phyloP scores from a whole-genome alignment of 2,329 filamentous ascomycete species.

The Botryotinia narcissicola region DNA sequence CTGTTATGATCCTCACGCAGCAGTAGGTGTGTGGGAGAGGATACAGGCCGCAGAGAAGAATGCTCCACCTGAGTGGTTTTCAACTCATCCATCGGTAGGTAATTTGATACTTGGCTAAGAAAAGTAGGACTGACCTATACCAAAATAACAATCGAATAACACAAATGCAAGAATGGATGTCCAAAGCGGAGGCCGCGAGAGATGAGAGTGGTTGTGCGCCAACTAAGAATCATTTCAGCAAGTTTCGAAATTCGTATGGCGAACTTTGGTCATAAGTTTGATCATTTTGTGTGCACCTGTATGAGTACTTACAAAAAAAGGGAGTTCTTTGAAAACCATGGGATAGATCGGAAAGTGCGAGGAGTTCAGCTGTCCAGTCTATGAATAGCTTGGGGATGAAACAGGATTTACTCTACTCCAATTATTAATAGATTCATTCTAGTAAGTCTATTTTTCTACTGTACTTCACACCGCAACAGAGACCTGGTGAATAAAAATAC shows the following conservation, averaged over 20 bases:
- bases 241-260: slow-evolving; percentile 16
- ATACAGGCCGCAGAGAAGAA: slow-evolving; percentile 56
- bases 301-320: background rate
- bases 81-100: slow-evolving; percentile 71
- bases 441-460: slow-evolving; percentile 8
- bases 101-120: background rate
- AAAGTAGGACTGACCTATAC: slow-evolving; percentile 23
- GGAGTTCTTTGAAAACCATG: background rate
- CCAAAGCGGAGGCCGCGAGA: slow-evolving; percentile 54
- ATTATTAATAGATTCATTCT: background rate
- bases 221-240: slow-evolving; percentile 15
- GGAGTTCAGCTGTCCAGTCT: background rate
- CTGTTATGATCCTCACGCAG: slow-evolving; percentile 69
- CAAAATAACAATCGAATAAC: slow-evolving; percentile 61
- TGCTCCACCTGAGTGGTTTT: slow-evolving; percentile 67
- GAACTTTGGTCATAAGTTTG: slow-evolving; percentile 8
- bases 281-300: background rate
- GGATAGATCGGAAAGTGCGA: background rate
- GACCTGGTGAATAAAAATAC: background rate
- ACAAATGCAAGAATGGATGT: slow-evolving; percentile 64
- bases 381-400: background rate
- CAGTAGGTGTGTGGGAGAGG: slow-evolving; percentile 63
- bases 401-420: background rate
- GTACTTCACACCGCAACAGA: background rate
- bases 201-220: slow-evolving; percentile 51